phyloP scores from a whole-genome alignment of 2,329 filamentous ascomycete species.

The Calonectria ilicicola region DNA sequence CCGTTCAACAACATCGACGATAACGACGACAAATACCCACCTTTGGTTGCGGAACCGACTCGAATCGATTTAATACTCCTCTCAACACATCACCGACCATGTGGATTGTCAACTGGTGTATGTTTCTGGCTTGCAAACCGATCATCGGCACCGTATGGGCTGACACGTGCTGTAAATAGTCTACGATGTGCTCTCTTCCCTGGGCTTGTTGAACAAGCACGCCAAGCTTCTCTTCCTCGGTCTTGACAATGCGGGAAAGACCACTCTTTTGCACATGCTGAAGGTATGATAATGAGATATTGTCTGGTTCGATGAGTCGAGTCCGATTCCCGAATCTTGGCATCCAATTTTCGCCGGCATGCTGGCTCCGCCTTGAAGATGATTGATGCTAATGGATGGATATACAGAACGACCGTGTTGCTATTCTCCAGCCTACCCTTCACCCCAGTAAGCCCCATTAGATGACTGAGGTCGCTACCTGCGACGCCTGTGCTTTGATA shows the following conservation, averaged over 20 bases:
- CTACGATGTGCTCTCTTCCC: constrained; percentile 88
- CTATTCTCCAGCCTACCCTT: constrained; percentile 89
- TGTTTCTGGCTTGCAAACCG: constrained; percentile 49
- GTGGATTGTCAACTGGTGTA: constrained; percentile 99
- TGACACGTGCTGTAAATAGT: constrained; percentile 62
- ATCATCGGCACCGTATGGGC: constrained; percentile 34
- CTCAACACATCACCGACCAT: constrained; percentile 63
- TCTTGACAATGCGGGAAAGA: constrained; percentile 95
- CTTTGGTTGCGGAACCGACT: constrained; percentile 27
- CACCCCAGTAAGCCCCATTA: constrained; percentile 79
- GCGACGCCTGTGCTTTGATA: constrained; percentile 3
- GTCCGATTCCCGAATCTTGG: constrained; percentile 9
- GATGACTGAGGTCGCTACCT: neutral
- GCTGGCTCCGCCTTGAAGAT: constrained; percentile 7
- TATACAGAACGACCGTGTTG: constrained; percentile 87
- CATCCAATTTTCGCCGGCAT: neutral
- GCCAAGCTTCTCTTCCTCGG: constrained; percentile 95
- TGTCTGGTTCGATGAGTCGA: neutral
- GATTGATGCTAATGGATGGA: constrained; percentile 37
- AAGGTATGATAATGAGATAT: constrained; percentile 73
- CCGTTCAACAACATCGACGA: constrained; percentile 40
- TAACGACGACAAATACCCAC: constrained; percentile 36
- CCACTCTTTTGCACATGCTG: constrained; percentile 92
- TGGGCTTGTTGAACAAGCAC: constrained; percentile 94
- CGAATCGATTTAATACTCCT: constrained; percentile 35